These are phyloP conservation scores for Ceratobasidium sp. DNA, from an alignment of 1,284 basidiomycete species.

Conservation along the genomic window DNA sequence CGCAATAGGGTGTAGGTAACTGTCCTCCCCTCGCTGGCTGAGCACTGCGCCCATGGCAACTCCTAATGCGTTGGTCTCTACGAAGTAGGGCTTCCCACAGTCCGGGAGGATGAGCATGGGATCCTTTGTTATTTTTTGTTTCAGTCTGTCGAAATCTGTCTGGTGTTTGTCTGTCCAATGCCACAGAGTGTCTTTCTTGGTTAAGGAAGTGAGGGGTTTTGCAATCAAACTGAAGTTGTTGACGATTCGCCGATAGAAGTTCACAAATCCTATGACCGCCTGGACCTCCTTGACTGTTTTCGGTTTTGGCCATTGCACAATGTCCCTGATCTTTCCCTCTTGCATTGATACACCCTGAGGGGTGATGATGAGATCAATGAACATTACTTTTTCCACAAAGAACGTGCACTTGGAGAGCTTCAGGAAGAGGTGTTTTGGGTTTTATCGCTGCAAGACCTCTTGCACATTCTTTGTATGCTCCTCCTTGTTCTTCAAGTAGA, in stretches of 20 bases:
- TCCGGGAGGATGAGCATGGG: slow-evolving; percentile 30
- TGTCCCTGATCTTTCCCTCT: slow-evolving; percentile 58
- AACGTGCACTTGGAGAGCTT: neutral
- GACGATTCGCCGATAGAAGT: slow-evolving; percentile 57
- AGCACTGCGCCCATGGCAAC: slow-evolving; percentile 40
- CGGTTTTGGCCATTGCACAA: slow-evolving; percentile 60
- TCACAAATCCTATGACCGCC: slow-evolving; percentile 56
- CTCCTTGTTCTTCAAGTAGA: slow-evolving; percentile 11
- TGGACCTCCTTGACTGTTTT: slow-evolving; percentile 54
- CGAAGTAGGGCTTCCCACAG: slow-evolving; percentile 10
- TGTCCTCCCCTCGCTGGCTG: slow-evolving; percentile 50
- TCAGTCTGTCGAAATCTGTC: slow-evolving; percentile 53
- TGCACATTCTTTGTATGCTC: slow-evolving; percentile 55
- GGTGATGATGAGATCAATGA: slow-evolving; percentile 54
- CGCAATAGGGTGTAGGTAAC: slow-evolving; percentile 46
- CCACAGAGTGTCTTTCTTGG: slow-evolving; percentile 48
- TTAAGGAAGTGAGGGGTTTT: slow-evolving; percentile 53
- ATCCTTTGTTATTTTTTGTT: slow-evolving; percentile 36
- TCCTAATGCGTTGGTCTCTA: slow-evolving; percentile 42
- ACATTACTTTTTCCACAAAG: neutral
- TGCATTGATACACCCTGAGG: slow-evolving; percentile 59
- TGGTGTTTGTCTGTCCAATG: slow-evolving; percentile 46
- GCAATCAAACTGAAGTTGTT: slow-evolving; percentile 52
- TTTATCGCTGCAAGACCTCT: slow-evolving; percentile 58
- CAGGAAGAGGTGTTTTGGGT: neutral